phyloP scores from a whole-genome alignment of 2,329 filamentous ascomycete species.

The Madurella fahalii region DNA sequence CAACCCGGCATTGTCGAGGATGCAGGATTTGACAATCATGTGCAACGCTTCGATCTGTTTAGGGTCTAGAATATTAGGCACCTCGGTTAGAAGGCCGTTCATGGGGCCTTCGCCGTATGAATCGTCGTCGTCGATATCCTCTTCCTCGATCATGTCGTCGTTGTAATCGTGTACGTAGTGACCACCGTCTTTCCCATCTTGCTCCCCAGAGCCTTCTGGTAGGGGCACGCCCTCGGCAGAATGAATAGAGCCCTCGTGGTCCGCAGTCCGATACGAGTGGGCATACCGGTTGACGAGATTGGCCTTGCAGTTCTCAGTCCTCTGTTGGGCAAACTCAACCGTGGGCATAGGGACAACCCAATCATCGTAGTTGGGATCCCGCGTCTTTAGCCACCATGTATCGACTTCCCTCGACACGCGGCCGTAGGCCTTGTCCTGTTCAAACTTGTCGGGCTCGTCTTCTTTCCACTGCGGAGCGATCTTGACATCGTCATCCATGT shows the following conservation, averaged over 20 bases:
- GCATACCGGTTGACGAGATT: constrained; percentile 56
- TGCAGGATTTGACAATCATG: constrained; percentile 95
- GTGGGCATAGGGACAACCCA: constrained; percentile 58
- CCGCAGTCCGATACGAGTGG: constrained; percentile 41
- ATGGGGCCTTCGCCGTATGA: constrained; percentile 75
- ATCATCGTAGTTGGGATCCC: constrained; percentile 57
- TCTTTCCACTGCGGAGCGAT: constrained; percentile 48
- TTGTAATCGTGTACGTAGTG: constrained; percentile 34
- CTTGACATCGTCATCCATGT: constrained; percentile 36
- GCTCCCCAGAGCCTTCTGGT: constrained; percentile 24
- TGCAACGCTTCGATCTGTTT: constrained; percentile 94
- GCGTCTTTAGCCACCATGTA: constrained; percentile 59
- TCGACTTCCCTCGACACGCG: constrained; percentile 62
- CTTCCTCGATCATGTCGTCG: constrained; percentile 59
- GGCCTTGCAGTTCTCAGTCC: constrained; percentile 55
- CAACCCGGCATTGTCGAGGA: constrained; percentile 75
- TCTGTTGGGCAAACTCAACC: constrained; percentile 54
- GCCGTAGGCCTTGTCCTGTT: constrained; percentile 56
- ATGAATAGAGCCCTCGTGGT: constrained; percentile 35
- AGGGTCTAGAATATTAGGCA: constrained; percentile 88
- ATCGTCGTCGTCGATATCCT: constrained; percentile 69
- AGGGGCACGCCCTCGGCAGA: constrained; percentile 36
- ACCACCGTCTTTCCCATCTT: constrained; percentile 19
- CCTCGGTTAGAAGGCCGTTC: constrained; percentile 83
- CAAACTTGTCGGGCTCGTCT: constrained; percentile 52